Evolutionary conservation across 2,329 filamentous ascomycete genomes (phyloP).

Genomic region (Coniochaeta ligniaria): DNA sequence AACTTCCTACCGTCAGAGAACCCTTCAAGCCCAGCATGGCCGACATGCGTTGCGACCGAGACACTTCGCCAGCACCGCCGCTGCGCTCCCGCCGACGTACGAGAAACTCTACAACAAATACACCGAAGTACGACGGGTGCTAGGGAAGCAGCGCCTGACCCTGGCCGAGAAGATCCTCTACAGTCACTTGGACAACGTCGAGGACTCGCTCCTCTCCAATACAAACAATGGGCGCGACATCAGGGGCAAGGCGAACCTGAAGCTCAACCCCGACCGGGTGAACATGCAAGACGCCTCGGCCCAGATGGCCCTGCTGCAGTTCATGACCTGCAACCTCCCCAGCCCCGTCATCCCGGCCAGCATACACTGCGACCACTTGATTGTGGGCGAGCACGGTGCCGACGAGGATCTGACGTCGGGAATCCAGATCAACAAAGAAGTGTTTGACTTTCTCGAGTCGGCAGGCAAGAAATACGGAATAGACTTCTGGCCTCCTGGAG

Average conservation of each 20-base stretch:
- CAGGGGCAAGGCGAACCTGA: slow-evolving; percentile 83
- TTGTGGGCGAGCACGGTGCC: slow-evolving; percentile 88
- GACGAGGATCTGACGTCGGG: slow-evolving; percentile 77
- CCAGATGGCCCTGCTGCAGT: slow-evolving; percentile 96
- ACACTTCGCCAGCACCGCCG: slow-evolving; percentile 28
- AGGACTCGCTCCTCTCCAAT: slow-evolving; percentile 76
- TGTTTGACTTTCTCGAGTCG: slow-evolving; percentile 94
- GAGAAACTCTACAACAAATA: slow-evolving; percentile 73
- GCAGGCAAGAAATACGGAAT: slow-evolving; percentile 87
- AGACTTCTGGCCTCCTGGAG: slow-evolving; percentile 91
- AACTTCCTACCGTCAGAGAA: slow-evolving; percentile 21
- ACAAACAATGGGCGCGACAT: slow-evolving; percentile 81
- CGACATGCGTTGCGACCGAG: slow-evolving; percentile 18
- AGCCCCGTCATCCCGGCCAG: slow-evolving; percentile 90
- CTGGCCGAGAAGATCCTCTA: slow-evolving; percentile 98
- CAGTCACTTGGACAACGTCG: slow-evolving; percentile 82
- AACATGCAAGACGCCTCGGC: slow-evolving; percentile 99
- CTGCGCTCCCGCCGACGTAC: slow-evolving; percentile 62
- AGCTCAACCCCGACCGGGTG: slow-evolving; percentile 93
- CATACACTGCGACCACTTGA: slow-evolving; percentile 98
- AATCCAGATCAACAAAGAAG: slow-evolving; percentile 89
- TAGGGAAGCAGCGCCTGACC: slow-evolving; percentile 64
- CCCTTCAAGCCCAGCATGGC: slow-evolving; percentile 24
- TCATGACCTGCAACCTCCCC: slow-evolving; percentile 92
- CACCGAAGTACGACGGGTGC: slow-evolving; percentile 63